Percentiles rank a stretch among this genome's conserved stretches.
These are phyloP conservation scores for Asterophora lycoperdoides DNA, from an alignment of 768 basidiomycete species.

Conservation along the genomic window DNA sequence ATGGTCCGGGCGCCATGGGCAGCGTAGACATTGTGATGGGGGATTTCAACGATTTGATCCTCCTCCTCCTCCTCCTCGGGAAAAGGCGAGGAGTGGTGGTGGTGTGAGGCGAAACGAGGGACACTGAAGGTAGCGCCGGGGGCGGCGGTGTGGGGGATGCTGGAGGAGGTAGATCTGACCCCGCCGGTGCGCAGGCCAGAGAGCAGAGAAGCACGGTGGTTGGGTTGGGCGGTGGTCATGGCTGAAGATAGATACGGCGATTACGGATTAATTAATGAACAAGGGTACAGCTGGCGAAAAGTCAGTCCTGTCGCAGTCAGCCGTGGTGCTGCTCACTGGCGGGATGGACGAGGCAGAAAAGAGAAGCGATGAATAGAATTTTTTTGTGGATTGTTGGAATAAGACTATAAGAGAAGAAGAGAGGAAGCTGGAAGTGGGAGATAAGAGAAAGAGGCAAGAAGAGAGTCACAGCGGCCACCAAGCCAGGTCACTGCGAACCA, in stretches of 20 bases:
- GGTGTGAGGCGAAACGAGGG: constrained; percentile 48
- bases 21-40: constrained; percentile 49
- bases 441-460: constrained; percentile 28
- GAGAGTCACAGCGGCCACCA: constrained; percentile 25
- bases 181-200: constrained; percentile 87
- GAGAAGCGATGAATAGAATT: constrained; percentile 16
- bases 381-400: constrained; percentile 13
- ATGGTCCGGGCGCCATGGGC: constrained; percentile 37
- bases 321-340: too few species aligned
- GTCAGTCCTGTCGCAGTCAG: background rate
- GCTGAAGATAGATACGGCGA: constrained; percentile 27
- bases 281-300: constrained; percentile 29
- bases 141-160: constrained; percentile 65
- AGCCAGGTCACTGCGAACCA: constrained; percentile 33
- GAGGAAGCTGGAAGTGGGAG: constrained; percentile 21
- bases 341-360: constrained; percentile 15
- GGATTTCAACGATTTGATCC: constrained; percentile 57
- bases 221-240: constrained; percentile 47
- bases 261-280: constrained; percentile 33
- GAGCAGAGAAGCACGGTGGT: constrained; percentile 78
- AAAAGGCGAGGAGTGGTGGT: constrained; percentile 36
- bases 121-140: constrained; percentile 61
- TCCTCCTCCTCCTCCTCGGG: constrained; percentile 62
- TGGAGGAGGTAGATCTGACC: constrained; percentile 68
- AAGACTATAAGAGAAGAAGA: constrained; percentile 25